Evolutionary conservation across 441 rosid species (phyloP), one percentile per base, ranked within the genome.

Genomic region (Syzygium malaccense): DNA sequence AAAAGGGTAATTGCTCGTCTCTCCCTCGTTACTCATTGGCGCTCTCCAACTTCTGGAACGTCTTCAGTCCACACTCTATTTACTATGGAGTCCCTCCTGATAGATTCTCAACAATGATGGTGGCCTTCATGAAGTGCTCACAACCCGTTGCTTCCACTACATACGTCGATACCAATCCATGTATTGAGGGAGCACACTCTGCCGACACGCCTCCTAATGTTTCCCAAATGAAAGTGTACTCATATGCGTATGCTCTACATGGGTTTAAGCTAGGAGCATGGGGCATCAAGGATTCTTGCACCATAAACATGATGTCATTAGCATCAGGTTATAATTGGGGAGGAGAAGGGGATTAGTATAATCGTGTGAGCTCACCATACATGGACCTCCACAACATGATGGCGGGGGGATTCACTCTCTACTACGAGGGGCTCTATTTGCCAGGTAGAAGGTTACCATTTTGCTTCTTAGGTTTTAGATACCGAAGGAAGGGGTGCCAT

Each of bases 291-390:
- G 71, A 62, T 26, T 62, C 71, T n/a, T 62, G 71, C 71, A 62
- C 10, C 19, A n/a, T 62, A 62, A 62, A 37, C 19, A n/a, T 62
- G 71, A 62, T 7, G 37, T 62, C 75, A 33, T 64, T 30, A 7
- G 75, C 41, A 30, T 14, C 23, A 23, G 0, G 4, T 64, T 30
- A 17, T 1, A 0, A 9, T 30, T 0, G 12, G 23, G 10, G 0
- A 23, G 18, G 11, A 33, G 11, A 30, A 30, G 37, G 1, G 41
- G 75, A 30, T 64, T 23, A 7, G 41, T 64, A 30, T 64, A 30
- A 7, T 30, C 37, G 12, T 0, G 1, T 3, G 33, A 64, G 23
- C 41, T 4, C 71, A 0, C 0, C 71, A 64, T 64, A 30, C 37
- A 17, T 1, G 56, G 56, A 55, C 56, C 20, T 55, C 56, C 56